Base-by-base conservation (phyloP, 257 asterid species). In the Penstemon davidsonii region DNA sequence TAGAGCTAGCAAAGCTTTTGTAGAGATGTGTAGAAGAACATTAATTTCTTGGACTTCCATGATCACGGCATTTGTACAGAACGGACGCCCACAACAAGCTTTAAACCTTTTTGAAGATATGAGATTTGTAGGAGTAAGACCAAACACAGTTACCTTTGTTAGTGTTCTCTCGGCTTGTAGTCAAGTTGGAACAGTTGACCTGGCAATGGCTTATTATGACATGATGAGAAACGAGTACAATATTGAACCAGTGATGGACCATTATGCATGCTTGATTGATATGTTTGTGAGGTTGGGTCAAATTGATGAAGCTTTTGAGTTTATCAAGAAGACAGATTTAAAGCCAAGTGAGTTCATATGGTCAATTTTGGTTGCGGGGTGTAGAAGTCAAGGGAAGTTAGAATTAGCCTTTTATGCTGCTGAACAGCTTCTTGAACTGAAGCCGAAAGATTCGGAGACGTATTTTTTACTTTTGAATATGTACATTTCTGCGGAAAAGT, bases 31-130 rank as follows among this genome's bases (percentile, higher is more conserved):
- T 1, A 71, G 61, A 44, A 76, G 98, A 79, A 90, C 96, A 9
- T 76, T 93, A 69, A 88, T 93, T 56, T 88, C 96, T 2, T 93
- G 98, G 97, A 93, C 97, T 37, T 85, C 97, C 50, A 86, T 90
- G 94, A 88, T 93, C 52, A 76, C 85, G 0, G 87, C 95, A 4
- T 84, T 82, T 56, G 86, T 95, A 15, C 95, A 89, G 56, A 91
- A 93, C 33, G 96, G 97, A 38, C 77, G 46, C 41, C 64, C 95
- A 4, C 74, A 67, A 51, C 91, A 84, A 67, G 96, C 97, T 0
- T 75, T 93, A 40, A 81, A 88, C 67, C 88, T 93, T 64, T 85
- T 93, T 36, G 90, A 88, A 59, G 97, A 93, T 66, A 93, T 93
- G 98, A 88, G 84, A 75, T 82, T 82, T 36, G 85, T 82, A 5